Conservation (phyloP, 2,329 filamentous ascomycete genomes). For the Xenoacremonium recifei region DNA sequence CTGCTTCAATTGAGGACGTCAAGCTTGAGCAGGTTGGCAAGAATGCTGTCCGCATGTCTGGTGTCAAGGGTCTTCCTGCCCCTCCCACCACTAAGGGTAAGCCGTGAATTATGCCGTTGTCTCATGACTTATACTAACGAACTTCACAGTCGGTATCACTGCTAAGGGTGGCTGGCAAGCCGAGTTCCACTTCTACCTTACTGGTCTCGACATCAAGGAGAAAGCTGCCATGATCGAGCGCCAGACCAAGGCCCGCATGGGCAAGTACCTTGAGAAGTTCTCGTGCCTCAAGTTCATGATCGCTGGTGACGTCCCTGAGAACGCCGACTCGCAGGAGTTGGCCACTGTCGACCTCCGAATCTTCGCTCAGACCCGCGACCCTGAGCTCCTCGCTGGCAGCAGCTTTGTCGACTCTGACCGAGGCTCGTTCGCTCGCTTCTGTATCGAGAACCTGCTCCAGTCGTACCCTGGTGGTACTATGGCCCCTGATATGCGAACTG, state of each 20-base stretch:
- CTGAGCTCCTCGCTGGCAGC: conserved; percentile 28
- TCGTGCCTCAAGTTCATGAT: conserved; percentile 30
- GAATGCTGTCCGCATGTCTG: conserved; percentile 30
- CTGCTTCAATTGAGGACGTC: conserved; percentile 34
- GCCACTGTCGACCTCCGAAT: conserved; percentile 47
- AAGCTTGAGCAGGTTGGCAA: conserved; percentile 45
- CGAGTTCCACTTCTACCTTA: conserved; percentile 41
- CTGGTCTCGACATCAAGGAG: conserved; percentile 38
- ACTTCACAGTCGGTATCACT: conserved; percentile 34
- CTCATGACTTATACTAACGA: neutral
- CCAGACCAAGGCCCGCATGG: conserved; percentile 27
- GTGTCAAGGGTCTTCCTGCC: conserved; percentile 31
- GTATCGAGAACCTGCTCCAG: conserved; percentile 30
- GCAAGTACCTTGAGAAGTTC: conserved; percentile 34
- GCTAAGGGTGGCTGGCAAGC: conserved; percentile 42
- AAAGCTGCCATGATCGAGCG: conserved; percentile 42
- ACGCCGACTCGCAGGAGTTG: conserved; percentile 39
- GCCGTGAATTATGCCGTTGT: neutral
- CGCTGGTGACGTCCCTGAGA: conserved; percentile 35
- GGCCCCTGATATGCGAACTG: conserved; percentile 35
- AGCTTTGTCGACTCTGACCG: conserved; percentile 33
- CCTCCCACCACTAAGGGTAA: conserved; percentile 31
- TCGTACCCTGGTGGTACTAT: conserved; percentile 42
- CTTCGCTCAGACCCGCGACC: conserved; percentile 41
- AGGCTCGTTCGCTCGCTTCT: conserved; percentile 16